Evolutionary conservation across 129 eudicot genomes (phyloP), one percentile per base, ranked within the genome.

Genomic region (Pseudognaphalium luteoalbum): DNA sequence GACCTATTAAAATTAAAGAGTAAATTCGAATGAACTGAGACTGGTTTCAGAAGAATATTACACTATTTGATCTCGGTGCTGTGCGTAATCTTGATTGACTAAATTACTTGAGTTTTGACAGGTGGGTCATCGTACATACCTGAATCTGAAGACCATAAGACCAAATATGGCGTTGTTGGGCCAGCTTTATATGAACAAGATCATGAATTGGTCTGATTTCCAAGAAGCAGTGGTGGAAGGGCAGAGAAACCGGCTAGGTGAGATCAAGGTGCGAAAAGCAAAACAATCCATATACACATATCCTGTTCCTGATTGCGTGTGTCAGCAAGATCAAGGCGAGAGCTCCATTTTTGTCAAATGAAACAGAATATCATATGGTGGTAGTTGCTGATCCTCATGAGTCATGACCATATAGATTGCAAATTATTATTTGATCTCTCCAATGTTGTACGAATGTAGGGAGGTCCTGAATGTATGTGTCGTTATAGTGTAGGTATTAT

Each of bases 221-320:
- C 89, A 84, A 80, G 87, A 83, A 67, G 86, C 89, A 7, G 92
- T 87, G 37, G 67, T 86, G 12, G 88, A 91, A 76, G 99, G 99
- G 69, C 99, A 94, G 76, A 80, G 35, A 51, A 81, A 81, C 85
- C 85, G 99, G 71, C 86, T 84, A 73, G 97, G 99, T 5, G 88
- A 88, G 72, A 81, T 91, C 70, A 88, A 87, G 74, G 44, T 85
- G 19, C 82, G 99, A 25, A 91, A 89, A 76, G 82, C 80, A 15
- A 77, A 81, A 70, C 97, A 94, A 74, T 91, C 99, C 0, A 79
- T 91, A 25, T 94, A 89, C 75, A 94, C 97, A 3, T 94, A 94
- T 58, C 99, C 99, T 73, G 94, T 91, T 30, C 99, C 99, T 21
- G 99, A 94, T 85, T 94, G 99, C 65, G 93, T 94, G 92, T 94